Percentiles rank a stretch among this genome's conserved stretches.
Conservation (phyloP, 805 yeast species). For the Lipomyces yamanashiensis region DNA sequence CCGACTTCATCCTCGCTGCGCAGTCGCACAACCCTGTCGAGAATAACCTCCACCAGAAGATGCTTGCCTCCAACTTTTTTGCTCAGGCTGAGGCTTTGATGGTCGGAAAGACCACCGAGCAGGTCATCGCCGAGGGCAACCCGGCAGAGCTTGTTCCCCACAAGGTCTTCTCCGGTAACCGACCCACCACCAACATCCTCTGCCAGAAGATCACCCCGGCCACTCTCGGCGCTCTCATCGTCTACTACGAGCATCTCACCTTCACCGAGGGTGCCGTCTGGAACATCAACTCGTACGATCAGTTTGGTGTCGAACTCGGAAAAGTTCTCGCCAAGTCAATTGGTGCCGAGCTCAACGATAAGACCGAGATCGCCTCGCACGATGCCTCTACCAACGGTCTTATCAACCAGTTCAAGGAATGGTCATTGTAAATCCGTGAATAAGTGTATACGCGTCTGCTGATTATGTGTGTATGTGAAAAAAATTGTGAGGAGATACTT, state of each 20-base stretch:
- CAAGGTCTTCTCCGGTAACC: constrained; percentile 95
- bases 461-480: background rate
- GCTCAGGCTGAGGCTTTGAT: constrained; percentile 98
- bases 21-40: constrained; percentile 97
- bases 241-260: constrained; percentile 96
- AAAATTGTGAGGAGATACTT: background rate
- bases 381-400: constrained; percentile 91
- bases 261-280: constrained; percentile 99
- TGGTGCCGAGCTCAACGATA: constrained; percentile 80
- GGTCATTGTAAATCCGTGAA: constrained; percentile 22
- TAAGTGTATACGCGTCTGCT: too few species aligned
- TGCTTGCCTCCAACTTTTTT: constrained; percentile 98
- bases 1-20: constrained; percentile 96
- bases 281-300: constrained; percentile 99
- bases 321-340: constrained; percentile 96
- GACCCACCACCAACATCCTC: constrained; percentile 97
- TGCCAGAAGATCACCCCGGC: constrained; percentile 97
- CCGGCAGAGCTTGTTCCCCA: constrained; percentile 87
- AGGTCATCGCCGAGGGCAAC: constrained; percentile 82
- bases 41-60: constrained; percentile 89
- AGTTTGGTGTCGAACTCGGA: constrained; percentile 99
- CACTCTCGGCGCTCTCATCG: constrained; percentile 91
- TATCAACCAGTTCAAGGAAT: constrained; percentile 92
- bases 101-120: constrained; percentile 85
- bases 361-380: constrained; percentile 63